Evolutionary conservation across 371 early-diverging fungal species (phyloP), one percentile per base, ranked within the genome.

Genomic region (Basidiobolus meristosporus): DNA sequence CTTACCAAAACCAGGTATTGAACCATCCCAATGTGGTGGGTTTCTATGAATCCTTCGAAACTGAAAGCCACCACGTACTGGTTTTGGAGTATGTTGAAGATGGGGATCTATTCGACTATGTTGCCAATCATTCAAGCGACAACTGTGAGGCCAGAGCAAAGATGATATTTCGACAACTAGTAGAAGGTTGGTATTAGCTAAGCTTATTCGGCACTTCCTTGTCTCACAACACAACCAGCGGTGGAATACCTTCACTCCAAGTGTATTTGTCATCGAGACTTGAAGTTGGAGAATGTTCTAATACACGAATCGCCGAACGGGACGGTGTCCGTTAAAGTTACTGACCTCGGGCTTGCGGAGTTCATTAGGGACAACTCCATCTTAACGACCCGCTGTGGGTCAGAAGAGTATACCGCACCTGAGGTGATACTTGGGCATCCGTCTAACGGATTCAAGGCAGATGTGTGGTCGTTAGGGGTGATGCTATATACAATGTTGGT

Each of bases 201-300:
- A n/a, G n/a, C n/a, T n/a, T n/a, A n/a, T n/a, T n/a, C n/a, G n/a
- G n/a, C n/a, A n/a, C n/a, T n/a, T n/a, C n/a, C n/a, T n/a, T n/a
- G n/a, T n/a, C n/a, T n/a, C n/a, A n/a, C n/a, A n/a, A n/a, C n/a
- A n/a, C n/a, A n/a, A n/a, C n/a, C n/a, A n/a, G 87, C 82, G 2
- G 48, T 97, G 1, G 48, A 60, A 15, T 90, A 90, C 51, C 46
- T 91, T 32, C 98, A 97, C 54, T 48, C 54, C 2, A 69, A 80
- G 14, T 59, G 64, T 7, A 65, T 92, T n/a, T 73, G 77, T 15
- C 95, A 97, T 56, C 71, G 85, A 38, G 98, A 97, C 54, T 52
- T 97, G 36, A 97, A 97, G 56, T 64, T 82, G 19, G 98, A 97
- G 43, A 96, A 96, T 53, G 67, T 95, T 15, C 52, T 95, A 20